A percentile compares a stretch with the other conserved stretches of the same genome.
These are phyloP conservation scores for Candida sakaeoensis DNA, from an alignment of 805 yeast species.

Conservation along the genomic window DNA sequence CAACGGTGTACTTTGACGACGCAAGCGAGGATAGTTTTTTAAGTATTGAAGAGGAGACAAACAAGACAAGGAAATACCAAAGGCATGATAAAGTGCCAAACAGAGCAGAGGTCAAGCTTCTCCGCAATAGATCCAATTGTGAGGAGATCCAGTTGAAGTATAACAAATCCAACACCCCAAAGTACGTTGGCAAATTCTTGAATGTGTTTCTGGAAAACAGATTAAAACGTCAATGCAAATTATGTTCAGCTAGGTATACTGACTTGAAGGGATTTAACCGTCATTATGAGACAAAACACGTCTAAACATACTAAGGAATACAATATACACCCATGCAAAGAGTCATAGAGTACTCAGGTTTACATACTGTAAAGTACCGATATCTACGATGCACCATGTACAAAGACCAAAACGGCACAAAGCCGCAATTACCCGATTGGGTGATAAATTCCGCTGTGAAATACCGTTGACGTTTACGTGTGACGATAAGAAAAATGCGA, in stretches of 20 bases:
- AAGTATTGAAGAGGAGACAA: no score
- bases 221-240: slow-evolving; percentile 14
- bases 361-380: no score
- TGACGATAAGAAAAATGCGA: not conserved
- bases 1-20: not conserved
- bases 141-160: slow-evolving; percentile 10
- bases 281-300: slow-evolving; percentile 12
- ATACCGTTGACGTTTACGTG: not conserved
- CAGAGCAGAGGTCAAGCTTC: not conserved
- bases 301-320: no score
- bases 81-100: not conserved
- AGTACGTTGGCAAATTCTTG: slow-evolving; percentile 14
- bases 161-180: slow-evolving; percentile 15
- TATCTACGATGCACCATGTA: not conserved
- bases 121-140: no score
- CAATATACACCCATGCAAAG: no score
- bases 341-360: no score
- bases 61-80: not conserved
- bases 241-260: slow-evolving; percentile 12
- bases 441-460: not conserved
- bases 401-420: not conserved
- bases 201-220: slow-evolving; percentile 10
- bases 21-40: not conserved
- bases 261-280: slow-evolving; percentile 16
- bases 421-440: not conserved